A percentile compares a stretch with the other conserved stretches of the same genome.
These are phyloP conservation scores for Lasiodiplodia sp. DNA, from an alignment of 2,329 filamentous ascomycete species.

Conservation along the genomic window DNA sequence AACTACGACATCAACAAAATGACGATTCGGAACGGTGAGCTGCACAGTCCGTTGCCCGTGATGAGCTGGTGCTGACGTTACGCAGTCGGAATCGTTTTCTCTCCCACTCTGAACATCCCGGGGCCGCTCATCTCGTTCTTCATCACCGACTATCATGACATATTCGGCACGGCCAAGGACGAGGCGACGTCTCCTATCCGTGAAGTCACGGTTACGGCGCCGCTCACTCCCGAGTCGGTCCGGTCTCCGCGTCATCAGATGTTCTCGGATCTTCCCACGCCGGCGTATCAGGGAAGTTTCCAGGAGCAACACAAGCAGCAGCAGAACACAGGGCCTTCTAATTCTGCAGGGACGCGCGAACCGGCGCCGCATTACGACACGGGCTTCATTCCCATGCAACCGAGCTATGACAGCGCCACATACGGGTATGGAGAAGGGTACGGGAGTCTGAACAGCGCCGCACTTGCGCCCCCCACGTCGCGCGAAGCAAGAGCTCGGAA, in stretches of 20 bases:
- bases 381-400: conserved; percentile 60
- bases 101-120: conserved; percentile 94
- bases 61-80: not conserved
- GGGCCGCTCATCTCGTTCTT: conserved; percentile 94
- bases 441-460: conserved; percentile 44
- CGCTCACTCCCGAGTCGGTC: conserved; percentile 63
- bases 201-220: conserved; percentile 53
- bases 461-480: conserved; percentile 34
- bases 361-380: conserved; percentile 51
- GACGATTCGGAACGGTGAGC: conserved; percentile 81
- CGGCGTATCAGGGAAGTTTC: conserved; percentile 66
- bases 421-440: conserved; percentile 40
- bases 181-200: conserved; percentile 54
- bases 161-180: conserved; percentile 78
- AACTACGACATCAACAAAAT: conserved; percentile 94
- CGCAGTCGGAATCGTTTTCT: conserved; percentile 93
- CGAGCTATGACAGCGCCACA: conserved; percentile 53
- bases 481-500: conserved; percentile 44
- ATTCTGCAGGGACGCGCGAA: conserved; percentile 19
- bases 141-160: conserved; percentile 84
- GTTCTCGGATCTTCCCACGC: conserved; percentile 71
- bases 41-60: not conserved
- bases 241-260: conserved; percentile 70
- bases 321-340: conserved; percentile 26
- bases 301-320: conserved; percentile 36